Evolutionary conservation across 768 basidiomycete genomes (phyloP).

Genomic region (Rhodosporidiobolus odoratus): DNA sequence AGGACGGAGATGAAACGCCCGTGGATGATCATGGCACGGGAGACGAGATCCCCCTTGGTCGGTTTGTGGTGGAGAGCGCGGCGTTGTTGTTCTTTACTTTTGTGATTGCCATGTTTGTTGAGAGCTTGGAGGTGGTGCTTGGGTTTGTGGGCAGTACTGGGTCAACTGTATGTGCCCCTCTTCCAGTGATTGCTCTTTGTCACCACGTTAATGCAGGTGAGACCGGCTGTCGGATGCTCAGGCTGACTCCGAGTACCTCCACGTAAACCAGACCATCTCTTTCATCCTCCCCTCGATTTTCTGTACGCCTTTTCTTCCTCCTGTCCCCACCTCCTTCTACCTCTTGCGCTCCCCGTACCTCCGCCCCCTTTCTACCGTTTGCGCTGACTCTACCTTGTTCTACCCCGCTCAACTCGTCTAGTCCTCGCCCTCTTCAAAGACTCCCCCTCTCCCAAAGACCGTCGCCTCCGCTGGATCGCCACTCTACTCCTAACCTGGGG

Average conservation of each 20-base stretch:
- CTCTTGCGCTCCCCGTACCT: too few relatives aligned
- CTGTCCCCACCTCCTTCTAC: neutral
- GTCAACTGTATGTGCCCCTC: slow-evolving; percentile 19
- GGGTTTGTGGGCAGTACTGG: slow-evolving; percentile 96
- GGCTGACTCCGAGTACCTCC: too few relatives aligned
- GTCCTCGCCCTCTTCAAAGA: slow-evolving; percentile 34
- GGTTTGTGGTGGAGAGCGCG: slow-evolving; percentile 65
- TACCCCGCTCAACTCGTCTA: too few relatives aligned
- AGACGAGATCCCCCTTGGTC: slow-evolving; percentile 61
- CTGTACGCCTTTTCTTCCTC: neutral
- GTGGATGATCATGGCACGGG: slow-evolving; percentile 46
- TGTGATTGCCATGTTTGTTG: slow-evolving; percentile 57
- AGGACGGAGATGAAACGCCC: slow-evolving; percentile 51
- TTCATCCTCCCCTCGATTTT: neutral
- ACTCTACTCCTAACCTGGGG: slow-evolving; percentile 29
- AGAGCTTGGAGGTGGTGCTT: slow-evolving; percentile 77
- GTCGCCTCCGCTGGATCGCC: slow-evolving; percentile 11
- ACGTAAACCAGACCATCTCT: neutral
- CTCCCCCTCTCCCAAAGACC: slow-evolving; percentile 17
- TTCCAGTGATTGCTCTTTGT: neutral
- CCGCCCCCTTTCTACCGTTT: neutral
- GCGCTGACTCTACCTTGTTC: too few relatives aligned
- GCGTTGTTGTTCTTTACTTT: slow-evolving; percentile 43
- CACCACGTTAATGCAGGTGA: too few relatives aligned
- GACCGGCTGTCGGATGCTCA: too few relatives aligned